Evolutionary conservation across 2,329 filamentous ascomycete genomes (phyloP).

Genomic region (Akanthomyces lecanii): DNA sequence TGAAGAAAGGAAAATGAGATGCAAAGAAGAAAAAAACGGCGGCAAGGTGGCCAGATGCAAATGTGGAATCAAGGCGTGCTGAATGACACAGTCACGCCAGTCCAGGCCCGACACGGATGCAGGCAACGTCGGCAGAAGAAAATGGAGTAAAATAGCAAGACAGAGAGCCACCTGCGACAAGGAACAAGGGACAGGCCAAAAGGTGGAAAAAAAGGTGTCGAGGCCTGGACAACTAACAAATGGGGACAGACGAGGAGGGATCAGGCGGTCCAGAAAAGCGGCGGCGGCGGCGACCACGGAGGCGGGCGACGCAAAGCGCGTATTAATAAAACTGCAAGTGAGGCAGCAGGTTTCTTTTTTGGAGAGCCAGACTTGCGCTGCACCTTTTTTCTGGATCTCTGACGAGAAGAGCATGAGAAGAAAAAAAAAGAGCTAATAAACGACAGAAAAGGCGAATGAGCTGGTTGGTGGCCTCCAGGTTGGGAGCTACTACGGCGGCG

Average conservation of each 20-base stretch:
- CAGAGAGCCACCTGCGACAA: conserved; percentile 4
- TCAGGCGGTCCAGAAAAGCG: conserved; percentile 6
- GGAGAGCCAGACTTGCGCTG: background rate
- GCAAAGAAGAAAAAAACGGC: background rate
- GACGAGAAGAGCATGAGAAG: background rate
- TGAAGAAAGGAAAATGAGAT: background rate
- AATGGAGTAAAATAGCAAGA: background rate
- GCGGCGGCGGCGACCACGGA: background rate
- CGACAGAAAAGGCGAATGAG: background rate
- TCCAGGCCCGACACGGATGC: conserved; percentile 5
- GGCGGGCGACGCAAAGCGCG: background rate
- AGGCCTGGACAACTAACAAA: background rate
- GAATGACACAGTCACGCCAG: conserved; percentile 16
- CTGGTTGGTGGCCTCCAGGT: background rate
- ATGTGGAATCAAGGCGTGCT: conserved; percentile 9
- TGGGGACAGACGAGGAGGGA: conserved; percentile 1
- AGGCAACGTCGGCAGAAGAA: background rate
- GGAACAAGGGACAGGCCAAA: conserved; percentile 6
- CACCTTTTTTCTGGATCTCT: background rate
- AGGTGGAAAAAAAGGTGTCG: background rate
- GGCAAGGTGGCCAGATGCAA: conserved; percentile 3
- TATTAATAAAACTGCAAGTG: background rate
- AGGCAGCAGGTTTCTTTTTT: background rate
- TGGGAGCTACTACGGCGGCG: background rate
- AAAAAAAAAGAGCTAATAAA: conserved; percentile 1